These are phyloP conservation scores for Hydrangea macrophylla DNA, from an alignment of 148 eudicot genomes.

Conservation along the genomic window DNA sequence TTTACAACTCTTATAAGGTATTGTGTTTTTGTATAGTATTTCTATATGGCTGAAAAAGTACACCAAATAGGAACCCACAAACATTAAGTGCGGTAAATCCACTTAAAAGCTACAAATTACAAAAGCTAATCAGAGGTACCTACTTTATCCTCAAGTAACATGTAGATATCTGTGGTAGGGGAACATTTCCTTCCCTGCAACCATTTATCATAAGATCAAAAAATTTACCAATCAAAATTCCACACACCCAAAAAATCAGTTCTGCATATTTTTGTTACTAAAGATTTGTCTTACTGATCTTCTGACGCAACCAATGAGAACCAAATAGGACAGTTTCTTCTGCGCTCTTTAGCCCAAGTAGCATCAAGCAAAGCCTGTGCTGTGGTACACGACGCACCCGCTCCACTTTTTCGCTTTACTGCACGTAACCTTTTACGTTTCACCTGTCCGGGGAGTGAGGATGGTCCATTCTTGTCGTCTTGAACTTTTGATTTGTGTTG, in stretches of 20 bases:
- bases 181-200: conserved; percentile 63
- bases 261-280: neutral
- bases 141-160: conserved; percentile 80
- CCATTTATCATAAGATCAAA: conserved; percentile 4
- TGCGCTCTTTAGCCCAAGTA: conserved; percentile 21
- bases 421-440: conserved; percentile 54
- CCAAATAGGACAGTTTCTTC: conserved; percentile 73
- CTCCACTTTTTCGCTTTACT: conserved; percentile 29
- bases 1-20: neutral
- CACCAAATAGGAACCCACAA: neutral
- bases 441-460: conserved; percentile 28
- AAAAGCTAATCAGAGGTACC: conserved; percentile 29
- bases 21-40: neutral
- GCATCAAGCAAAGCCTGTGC: conserved; percentile 38
- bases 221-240: neutral
- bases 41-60: too few species aligned
- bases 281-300: conserved; percentile 53
- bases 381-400: conserved; percentile 29
- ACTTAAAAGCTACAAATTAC: neutral
- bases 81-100: neutral
- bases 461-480: conserved; percentile 33
- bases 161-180: conserved; percentile 72
- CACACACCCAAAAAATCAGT: neutral
- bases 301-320: conserved; percentile 72
- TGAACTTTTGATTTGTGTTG: conserved; percentile 25